Evolutionary conservation across 768 basidiomycete genomes (phyloP).

Genomic region (Cystobasidium onofrii): DNA sequence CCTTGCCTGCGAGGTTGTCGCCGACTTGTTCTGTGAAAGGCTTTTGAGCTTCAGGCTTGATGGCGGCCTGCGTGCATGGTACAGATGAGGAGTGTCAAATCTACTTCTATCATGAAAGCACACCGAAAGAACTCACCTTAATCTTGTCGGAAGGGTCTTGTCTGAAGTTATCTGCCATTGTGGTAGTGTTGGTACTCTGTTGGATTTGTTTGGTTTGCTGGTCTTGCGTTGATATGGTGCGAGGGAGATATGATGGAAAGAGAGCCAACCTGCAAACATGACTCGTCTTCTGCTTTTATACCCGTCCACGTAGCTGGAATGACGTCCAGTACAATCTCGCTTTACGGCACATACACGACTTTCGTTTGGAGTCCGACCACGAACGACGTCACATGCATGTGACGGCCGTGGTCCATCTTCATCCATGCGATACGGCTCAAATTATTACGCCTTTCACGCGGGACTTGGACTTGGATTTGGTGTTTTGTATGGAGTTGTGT

Average conservation of each 20-base stretch:
- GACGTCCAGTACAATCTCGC: background rate
- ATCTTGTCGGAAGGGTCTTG: slow-evolving; percentile 17
- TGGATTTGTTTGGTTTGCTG: background rate
- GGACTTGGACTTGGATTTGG: too few relatives aligned
- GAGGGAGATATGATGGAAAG: background rate
- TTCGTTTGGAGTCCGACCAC: background rate
- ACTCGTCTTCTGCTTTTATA: background rate
- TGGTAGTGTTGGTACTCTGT: background rate
- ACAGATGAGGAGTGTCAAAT: background rate
- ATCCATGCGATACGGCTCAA: background rate
- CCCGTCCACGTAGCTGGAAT: background rate
- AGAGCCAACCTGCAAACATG: background rate
- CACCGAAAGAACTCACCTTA: background rate
- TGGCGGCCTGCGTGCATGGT: background rate
- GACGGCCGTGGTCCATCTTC: background rate
- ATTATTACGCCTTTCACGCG: too few relatives aligned
- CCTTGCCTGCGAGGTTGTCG: background rate
- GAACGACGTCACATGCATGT: background rate
- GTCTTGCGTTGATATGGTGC: too few relatives aligned
- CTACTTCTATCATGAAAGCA: background rate
- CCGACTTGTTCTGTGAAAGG: slow-evolving; percentile 9
- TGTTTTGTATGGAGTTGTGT: too few relatives aligned
- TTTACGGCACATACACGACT: background rate
- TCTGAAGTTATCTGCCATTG: slow-evolving; percentile 30
- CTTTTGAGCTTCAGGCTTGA: slow-evolving; percentile 29